phyloP scores from a whole-genome alignment of 2,329 filamentous ascomycete species.

The Blastomyces parvus region DNA sequence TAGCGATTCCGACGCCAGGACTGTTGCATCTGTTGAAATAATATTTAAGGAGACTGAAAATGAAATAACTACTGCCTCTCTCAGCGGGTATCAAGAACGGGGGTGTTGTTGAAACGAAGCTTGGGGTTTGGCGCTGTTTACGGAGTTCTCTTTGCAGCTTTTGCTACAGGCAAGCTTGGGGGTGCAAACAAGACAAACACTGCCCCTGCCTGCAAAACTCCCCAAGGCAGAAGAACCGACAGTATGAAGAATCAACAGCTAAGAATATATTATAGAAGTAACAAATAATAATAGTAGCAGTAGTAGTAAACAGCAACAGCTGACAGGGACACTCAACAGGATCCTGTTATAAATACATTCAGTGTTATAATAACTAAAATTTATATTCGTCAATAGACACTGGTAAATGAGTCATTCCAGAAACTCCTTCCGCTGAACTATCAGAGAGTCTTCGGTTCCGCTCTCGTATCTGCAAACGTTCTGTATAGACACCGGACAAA shows the following conservation, averaged over 20 bases:
- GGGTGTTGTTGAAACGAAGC: background rate
- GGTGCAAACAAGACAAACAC: slow-evolving; percentile 14
- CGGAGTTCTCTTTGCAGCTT: background rate
- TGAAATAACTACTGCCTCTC: background rate
- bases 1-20: background rate
- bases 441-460: no score
- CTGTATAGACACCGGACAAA: background rate
- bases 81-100: background rate
- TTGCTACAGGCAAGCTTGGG: background rate
- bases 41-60: background rate
- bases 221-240: no score
- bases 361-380: no score
- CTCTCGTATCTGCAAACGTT: background rate
- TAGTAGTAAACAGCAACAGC: no score
- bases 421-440: no score
- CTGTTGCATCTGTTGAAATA: background rate
- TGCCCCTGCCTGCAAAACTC: background rate
- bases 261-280: no score
- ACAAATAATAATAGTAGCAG: no score
- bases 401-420: no score
- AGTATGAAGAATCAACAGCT: no score
- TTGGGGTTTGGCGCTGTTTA: background rate
- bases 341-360: no score
- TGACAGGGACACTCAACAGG: no score
- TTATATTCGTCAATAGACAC: no score